Base-by-base conservation (phyloP, 371 early-diverging fungal genomes). In the Mortierella sp. region DNA sequence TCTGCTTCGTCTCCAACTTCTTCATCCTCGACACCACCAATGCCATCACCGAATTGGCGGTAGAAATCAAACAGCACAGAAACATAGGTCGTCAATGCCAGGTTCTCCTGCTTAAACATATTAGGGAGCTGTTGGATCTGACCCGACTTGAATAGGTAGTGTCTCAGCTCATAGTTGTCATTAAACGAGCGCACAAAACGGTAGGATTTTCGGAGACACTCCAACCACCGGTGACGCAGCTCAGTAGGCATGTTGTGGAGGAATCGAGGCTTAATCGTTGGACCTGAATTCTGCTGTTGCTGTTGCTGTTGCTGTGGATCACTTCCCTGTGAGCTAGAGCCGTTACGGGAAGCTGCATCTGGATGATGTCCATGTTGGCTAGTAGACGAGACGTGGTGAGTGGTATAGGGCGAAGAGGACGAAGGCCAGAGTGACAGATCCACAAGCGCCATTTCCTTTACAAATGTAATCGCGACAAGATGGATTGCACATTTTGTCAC, bases 41-140 rank as follows among this genome's bases (percentile, higher is more conserved):
- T 82, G 9, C 70, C 80, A 43, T 85, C 85, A 47, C 85, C 85
- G 69, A 83, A 79, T 51, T 70, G 75, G 5, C 82, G 72, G 66
- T 85, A 85, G 15, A 82, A 64, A 56, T 80, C 76, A 70, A 79
- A 85, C 57, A 82, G 69, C 19, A 85, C 74, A 9, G 80, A 80
- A 19, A 85, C 72, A 65, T 82, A 85, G 21, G 80, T 82, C 19
- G 76, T 80, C 57, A 82, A 44, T 2, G 85, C 81, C 63, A 80
- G 65, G 29, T 83, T 83, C 72, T 92, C 93, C 84, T 94, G 89
- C 70, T 91, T 91, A 30, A 94, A 87, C 68, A 96, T 83, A 64
- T 94, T 93, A 26, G 97, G 97, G 84, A 94, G 77, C 60, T 94
- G 92, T 21, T 90, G 88, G 82, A 94, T 93, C 59, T 93, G 89